phyloP scores from a whole-genome alignment of 2,329 filamentous ascomycete species.

The Zymoseptoria tritici region DNA sequence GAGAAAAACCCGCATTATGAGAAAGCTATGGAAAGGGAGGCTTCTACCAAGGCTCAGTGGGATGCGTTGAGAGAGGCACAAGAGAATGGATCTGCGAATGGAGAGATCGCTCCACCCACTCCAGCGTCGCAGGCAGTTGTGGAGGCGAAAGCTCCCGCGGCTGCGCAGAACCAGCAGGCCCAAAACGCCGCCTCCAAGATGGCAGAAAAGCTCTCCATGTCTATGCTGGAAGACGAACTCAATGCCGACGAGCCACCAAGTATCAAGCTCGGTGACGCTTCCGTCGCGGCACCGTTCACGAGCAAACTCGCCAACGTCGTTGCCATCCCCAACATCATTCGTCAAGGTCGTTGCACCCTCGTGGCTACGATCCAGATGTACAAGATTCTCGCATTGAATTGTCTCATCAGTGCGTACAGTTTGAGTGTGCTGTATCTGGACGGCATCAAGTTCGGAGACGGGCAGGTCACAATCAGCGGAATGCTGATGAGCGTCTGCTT shows the following conservation, averaged over 20 bases:
- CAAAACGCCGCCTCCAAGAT: slow-evolving; percentile 66
- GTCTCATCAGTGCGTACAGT: slow-evolving; percentile 95
- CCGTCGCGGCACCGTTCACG: slow-evolving; percentile 93
- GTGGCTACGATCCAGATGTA: slow-evolving; percentile 99
- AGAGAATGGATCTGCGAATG: slow-evolving; percentile 33
- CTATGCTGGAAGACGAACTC: slow-evolving; percentile 84
- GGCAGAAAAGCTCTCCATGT: slow-evolving; percentile 76
- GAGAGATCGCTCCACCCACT: slow-evolving; percentile 15
- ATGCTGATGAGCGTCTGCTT: slow-evolving; percentile 99
- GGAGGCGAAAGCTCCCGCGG: slow-evolving; percentile 36
- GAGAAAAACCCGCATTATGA: slow-evolving; percentile 88
- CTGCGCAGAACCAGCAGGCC: slow-evolving; percentile 49
- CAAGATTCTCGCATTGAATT: slow-evolving; percentile 94
- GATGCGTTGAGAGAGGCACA: slow-evolving; percentile 42
- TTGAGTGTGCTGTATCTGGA: slow-evolving; percentile 93
- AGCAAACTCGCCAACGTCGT: slow-evolving; percentile 96
- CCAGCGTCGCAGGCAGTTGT: slow-evolving; percentile 9
- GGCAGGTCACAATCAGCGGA: slow-evolving; percentile 95
- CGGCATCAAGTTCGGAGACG: slow-evolving; percentile 98
- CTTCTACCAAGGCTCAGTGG: slow-evolving; percentile 63
- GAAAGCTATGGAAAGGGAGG: slow-evolving; percentile 83
- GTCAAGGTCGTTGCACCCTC: slow-evolving; percentile 92
- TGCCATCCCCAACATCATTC: slow-evolving; percentile 95
- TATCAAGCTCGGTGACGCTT: slow-evolving; percentile 94
- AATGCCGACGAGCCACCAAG: slow-evolving; percentile 87